These are phyloP conservation scores for Boehmeria nivea DNA, from an alignment of 306 rosid genomes.

Conservation along the genomic window DNA sequence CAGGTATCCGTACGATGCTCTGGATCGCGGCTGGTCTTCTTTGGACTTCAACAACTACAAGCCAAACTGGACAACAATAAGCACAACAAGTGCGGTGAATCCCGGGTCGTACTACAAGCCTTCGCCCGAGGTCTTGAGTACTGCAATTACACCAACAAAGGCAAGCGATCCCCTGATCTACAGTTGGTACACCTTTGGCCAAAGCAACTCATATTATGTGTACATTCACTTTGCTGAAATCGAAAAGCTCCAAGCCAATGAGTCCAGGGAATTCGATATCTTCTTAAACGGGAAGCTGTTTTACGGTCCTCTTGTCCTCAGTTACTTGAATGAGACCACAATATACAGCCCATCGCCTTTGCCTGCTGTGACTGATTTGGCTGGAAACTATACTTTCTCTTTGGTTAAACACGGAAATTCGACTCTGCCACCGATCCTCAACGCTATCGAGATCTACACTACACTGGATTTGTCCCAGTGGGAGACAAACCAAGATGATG, in stretches of 20 bases:
- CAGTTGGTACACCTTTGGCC: not conserved
- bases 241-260: not conserved
- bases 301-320: not conserved
- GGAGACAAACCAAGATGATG: slow-evolving; percentile 13
- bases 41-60: not conserved
- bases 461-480: not conserved
- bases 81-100: not conserved
- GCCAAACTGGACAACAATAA: slow-evolving; percentile 1
- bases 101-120: slow-evolving; percentile 1
- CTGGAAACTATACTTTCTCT: slow-evolving; percentile 5
- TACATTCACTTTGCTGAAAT: slow-evolving; percentile 22
- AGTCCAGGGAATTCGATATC: not conserved
- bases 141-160: slow-evolving; percentile 24
- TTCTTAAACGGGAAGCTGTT: slow-evolving; percentile 4
- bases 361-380: not conserved
- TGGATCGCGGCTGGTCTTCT: slow-evolving; percentile 37
- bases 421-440: slow-evolving; percentile 38
- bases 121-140: slow-evolving; percentile 35
- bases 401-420: slow-evolving; percentile 17
- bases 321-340: slow-evolving; percentile 13
- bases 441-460: slow-evolving; percentile 38
- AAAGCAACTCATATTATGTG: not conserved
- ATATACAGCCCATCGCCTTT: not conserved
- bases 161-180: slow-evolving; percentile 6
- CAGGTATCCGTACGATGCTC: slow-evolving; percentile 29